phyloP scores from a whole-genome alignment of 1,284 basidiomycete species.

The Schizophyllum amplum region DNA sequence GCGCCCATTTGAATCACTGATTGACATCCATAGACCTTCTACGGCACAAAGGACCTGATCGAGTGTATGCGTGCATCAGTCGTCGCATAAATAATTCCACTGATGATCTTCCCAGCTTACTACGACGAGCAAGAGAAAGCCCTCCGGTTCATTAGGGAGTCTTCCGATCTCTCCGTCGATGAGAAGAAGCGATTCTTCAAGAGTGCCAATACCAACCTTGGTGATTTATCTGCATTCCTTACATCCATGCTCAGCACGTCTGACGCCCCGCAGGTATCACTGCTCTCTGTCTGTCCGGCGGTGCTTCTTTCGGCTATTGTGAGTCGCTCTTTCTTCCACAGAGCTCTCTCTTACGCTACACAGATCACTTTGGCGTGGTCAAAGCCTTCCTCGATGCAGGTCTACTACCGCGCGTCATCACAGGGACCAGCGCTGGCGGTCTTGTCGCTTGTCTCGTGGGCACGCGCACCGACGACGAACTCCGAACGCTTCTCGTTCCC shows the following conservation, averaged over 20 bases:
- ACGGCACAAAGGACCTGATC: constrained; percentile 81
- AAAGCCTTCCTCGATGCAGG: constrained; percentile 87
- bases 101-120: constrained; percentile 45
- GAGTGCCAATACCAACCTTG: constrained; percentile 82
- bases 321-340: constrained; percentile 17
- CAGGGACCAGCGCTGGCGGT: constrained; percentile 91
- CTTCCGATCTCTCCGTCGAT: constrained; percentile 68
- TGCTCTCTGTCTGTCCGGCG: constrained; percentile 90
- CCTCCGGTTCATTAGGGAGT: constrained; percentile 68
- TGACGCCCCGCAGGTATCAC: constrained; percentile 35
- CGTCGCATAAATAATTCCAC: neutral
- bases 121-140: constrained; percentile 72
- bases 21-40: constrained; percentile 59
- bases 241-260: neutral
- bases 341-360: neutral
- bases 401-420: constrained; percentile 83
- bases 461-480: constrained; percentile 86
- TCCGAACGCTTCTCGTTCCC: constrained; percentile 71
- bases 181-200: constrained; percentile 94
- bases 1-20: constrained; percentile 10
- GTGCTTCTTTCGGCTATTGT: constrained; percentile 93
- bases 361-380: constrained; percentile 87
- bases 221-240: constrained; percentile 29
- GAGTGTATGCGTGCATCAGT: constrained; percentile 49
- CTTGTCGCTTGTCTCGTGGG: constrained; percentile 82